Evolutionary conservation across 2,329 filamentous ascomycete genomes (phyloP), one percentile per base, ranked within the genome.

Genomic region (Xylariaceae sp.): DNA sequence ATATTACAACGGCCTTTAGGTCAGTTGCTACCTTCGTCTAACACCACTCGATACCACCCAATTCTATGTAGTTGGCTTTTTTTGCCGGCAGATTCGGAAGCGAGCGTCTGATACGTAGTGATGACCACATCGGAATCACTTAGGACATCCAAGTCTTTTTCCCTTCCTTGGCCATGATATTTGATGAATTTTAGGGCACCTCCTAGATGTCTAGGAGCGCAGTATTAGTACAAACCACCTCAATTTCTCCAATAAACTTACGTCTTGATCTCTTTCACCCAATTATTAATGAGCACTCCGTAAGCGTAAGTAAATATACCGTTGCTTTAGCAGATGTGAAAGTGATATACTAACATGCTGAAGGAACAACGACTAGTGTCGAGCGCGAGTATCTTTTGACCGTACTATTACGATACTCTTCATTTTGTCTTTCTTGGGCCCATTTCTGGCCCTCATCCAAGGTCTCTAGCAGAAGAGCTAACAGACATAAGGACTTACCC

Each of bases 401-500:
- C 1, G 53, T 43, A 6, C 45, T 63, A 24, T 39, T 53, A 9
- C 54, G 40, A 13, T 58, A 54, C 1, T 60, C 54, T 1, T 62
- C 50, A 6, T 37, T 59, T 4, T 57, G 45, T 20, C 13, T 39
- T 9, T 64, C 47, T 6, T 65, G 44, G 9, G 69, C 70, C 74
- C 74, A 80, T 7, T 61, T 18, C 9, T 61, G 63, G 1, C 72
- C 77, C 2, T 65, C 44, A 0, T 70, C 64, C 0, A 76, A 59
- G 0, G 77, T 79, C 13, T 70, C 70, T 3, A 77, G 63, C 16
- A 82, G 72, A 0, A 82, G 64, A 0, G 79, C 76, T 8, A 84
- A 71, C 0, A 80, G 75, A 2, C 79, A 78, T 6, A 83, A 69
- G 0, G 81, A 78, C 59, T 85, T 85, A 0, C 82, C 82, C 71